Evolutionary conservation across 1,284 basidiomycete species (phyloP).

Genomic region (Ceratobasidium papillatum): DNA sequence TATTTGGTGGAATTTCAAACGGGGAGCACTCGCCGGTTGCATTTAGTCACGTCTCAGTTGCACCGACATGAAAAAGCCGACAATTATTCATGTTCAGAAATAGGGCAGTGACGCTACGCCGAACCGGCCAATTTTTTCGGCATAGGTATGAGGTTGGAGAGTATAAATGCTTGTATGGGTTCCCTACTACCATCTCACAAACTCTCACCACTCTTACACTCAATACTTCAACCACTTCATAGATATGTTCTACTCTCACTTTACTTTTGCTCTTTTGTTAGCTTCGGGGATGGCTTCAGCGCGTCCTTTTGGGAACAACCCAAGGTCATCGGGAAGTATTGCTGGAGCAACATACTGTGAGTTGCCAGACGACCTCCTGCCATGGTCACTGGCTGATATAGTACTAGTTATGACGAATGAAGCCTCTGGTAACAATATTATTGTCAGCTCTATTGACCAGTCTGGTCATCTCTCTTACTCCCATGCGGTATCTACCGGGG

Average conservation of each 20-base stretch:
- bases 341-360: conserved; percentile 41
- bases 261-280: not conserved
- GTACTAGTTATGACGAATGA: conserved; percentile 54
- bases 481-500: conserved; percentile 54
- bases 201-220: not conserved
- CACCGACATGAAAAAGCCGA: not conserved
- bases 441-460: conserved; percentile 50
- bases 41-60: not conserved
- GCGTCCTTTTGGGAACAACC: not conserved
- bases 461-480: conserved; percentile 52
- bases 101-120: not conserved
- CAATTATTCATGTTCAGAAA: not conserved
- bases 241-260: not conserved
- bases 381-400: conserved; percentile 33
- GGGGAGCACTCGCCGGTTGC: not conserved
- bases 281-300: not conserved
- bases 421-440: conserved; percentile 51
- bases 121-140: not conserved
- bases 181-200: not conserved
- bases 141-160: not conserved
- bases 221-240: not conserved
- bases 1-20: not conserved
- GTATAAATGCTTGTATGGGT: not conserved
- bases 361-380: not conserved
- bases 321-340: not conserved